Evolutionary conservation across 495 filamentous ascomycete genomes (phyloP).

Genomic region (Cercophora newfieldiana): DNA sequence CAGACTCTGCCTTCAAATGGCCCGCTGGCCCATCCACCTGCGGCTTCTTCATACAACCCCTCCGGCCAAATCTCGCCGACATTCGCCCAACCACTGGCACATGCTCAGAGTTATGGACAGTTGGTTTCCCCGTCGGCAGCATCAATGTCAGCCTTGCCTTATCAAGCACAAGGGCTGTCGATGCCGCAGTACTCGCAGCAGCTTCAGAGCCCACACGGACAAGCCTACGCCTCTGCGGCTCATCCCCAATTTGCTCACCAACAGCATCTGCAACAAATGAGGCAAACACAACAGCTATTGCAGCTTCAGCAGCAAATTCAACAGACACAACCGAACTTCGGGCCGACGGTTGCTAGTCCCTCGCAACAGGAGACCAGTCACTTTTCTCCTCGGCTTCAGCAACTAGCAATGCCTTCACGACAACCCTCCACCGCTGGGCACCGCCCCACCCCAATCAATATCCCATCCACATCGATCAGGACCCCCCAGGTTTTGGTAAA

Average conservation of each 20-base stretch:
- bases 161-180: not conserved
- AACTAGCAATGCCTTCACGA: not conserved
- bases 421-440: no score
- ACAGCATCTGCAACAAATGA: slow-evolving; percentile 7
- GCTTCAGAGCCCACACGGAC: not conserved
- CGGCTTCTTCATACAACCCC: not conserved
- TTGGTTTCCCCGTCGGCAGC: not conserved
- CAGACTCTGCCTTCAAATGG: not conserved
- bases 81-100: not conserved
- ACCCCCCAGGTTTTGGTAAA: no score
- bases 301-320: slow-evolving; percentile 31
- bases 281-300: slow-evolving; percentile 13
- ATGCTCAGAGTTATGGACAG: not conserved
- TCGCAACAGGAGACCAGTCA: not conserved
- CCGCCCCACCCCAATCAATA: no score
- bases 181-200: not conserved
- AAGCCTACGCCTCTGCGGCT: not conserved
- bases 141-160: not conserved
- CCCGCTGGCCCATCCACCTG: not conserved
- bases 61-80: not conserved
- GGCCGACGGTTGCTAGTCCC: slow-evolving; percentile 18
- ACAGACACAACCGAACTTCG: slow-evolving; percentile 38
- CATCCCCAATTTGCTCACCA: not conserved
- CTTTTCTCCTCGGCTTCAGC: not conserved
- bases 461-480: no score